Evolutionary conservation across 257 asterid genomes (phyloP).

Genomic region (Lycium ferocissimum): DNA sequence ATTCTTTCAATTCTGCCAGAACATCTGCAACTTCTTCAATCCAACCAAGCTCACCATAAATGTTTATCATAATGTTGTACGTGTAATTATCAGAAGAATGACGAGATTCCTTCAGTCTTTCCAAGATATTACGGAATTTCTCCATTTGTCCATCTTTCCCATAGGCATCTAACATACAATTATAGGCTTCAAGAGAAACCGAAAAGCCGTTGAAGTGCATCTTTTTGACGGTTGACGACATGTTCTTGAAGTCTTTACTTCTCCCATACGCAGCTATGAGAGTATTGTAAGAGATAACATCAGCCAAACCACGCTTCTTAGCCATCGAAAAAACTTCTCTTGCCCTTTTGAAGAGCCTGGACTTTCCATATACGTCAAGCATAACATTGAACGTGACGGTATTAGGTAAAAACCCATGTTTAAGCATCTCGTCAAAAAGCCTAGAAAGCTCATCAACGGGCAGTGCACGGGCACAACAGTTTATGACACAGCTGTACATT

Average conservation of each 20-base stretch:
- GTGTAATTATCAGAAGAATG: constrained; percentile 70
- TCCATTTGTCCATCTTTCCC: constrained; percentile 95
- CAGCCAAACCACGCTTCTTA: constrained; percentile 67
- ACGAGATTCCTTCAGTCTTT: constrained; percentile 75
- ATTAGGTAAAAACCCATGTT: constrained; percentile 69
- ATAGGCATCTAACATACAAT: constrained; percentile 89
- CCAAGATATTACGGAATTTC: constrained; percentile 69
- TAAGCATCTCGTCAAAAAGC: constrained; percentile 85
- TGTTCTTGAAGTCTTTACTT: constrained; percentile 67
- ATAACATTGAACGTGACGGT: constrained; percentile 75
- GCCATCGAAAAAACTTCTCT: constrained; percentile 71
- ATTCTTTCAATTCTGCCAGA: constrained; percentile 62
- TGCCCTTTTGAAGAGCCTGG: constrained; percentile 73
- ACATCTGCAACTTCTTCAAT: constrained; percentile 69
- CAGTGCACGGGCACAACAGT: constrained; percentile 83
- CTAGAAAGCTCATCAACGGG: constrained; percentile 91
- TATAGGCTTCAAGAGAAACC: constrained; percentile 88
- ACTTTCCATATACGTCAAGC: constrained; percentile 80
- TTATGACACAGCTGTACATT: constrained; percentile 88
- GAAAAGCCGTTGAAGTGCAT: constrained; percentile 90
- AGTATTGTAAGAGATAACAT: constrained; percentile 83
- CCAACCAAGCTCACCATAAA: constrained; percentile 85
- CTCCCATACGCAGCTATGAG: constrained; percentile 87
- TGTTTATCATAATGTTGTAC: constrained; percentile 76
- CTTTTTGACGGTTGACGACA: constrained; percentile 66